Evolutionary conservation across 345 rosid species (phyloP).

Genomic region (Murraya koenigii): DNA sequence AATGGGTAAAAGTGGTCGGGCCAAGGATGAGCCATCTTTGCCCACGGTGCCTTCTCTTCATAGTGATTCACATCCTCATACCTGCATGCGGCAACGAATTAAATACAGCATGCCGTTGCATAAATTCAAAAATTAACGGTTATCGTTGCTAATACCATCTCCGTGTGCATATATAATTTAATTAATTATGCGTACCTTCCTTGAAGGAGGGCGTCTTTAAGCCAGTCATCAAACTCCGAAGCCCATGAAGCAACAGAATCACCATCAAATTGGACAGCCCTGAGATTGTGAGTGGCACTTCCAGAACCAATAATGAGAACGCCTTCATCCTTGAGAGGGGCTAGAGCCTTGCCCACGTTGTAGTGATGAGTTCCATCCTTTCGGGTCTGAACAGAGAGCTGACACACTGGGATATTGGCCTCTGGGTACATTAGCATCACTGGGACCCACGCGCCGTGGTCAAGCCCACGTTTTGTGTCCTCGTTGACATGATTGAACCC

Average conservation of each 20-base stretch:
- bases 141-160: too few relatives aligned
- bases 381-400: slow-evolving; percentile 70
- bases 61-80: slow-evolving; percentile 77
- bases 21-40: slow-evolving; percentile 76
- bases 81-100: slow-evolving; percentile 24
- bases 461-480: slow-evolving; percentile 74
- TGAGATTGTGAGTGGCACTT: slow-evolving; percentile 70
- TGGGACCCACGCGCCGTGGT: slow-evolving; percentile 98
- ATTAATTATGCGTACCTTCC: slow-evolving; percentile 54
- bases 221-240: slow-evolving; percentile 76
- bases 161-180: too few relatives aligned
- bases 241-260: slow-evolving; percentile 62
- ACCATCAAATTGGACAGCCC: slow-evolving; percentile 27
- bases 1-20: slow-evolving; percentile 91
- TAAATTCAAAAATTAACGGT: neutral
- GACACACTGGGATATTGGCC: slow-evolving; percentile 77
- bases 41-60: slow-evolving; percentile 64
- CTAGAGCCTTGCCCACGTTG: slow-evolving; percentile 86
- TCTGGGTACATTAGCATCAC: slow-evolving; percentile 94
- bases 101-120: too few relatives aligned
- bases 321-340: slow-evolving; percentile 80
- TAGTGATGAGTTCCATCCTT: slow-evolving; percentile 64
- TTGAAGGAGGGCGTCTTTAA: slow-evolving; percentile 65
- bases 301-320: slow-evolving; percentile 90
- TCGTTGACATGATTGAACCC: slow-evolving; percentile 57